Base-by-base conservation (phyloP, 2,329 filamentous ascomycete species). In the Tolypocladium ophioglossoides region DNA sequence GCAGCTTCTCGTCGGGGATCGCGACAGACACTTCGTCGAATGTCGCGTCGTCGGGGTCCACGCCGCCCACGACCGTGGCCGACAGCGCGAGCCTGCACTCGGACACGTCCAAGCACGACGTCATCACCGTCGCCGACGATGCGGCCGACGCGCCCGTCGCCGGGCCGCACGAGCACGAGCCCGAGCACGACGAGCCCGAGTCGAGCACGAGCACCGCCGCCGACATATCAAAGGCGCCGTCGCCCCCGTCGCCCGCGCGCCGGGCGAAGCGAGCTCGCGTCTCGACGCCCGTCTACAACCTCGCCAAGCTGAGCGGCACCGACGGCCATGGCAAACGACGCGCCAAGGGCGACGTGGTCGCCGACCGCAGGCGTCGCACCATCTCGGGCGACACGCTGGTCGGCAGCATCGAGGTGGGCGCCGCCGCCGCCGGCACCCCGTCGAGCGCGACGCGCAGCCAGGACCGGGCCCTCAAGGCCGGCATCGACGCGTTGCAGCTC, bases 61-160 rank as follows among this genome's bases (percentile, higher is more conserved):
- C 85, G 55, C 84, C 85, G 49, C 82, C 83, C 27, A 87, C 84
- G 50, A 87, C 82, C 60, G 72, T 84, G 60, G 80, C 78, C 63
- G 84, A 87, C 66, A 77, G 74, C 61, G 76, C 74, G 56, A 86
- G 83, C 69, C 72, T 83, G 54, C 73, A 75, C 53, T 79, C 78
- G 41, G 69, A 71, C 52, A 58, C 66, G 37, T 66, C 69, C 37
- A 73, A 72, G 57, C 67, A 69, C 60, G 71, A 72, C 58, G 66
- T 68, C 51, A 65, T 68, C 56, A 63, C 64, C 57, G 64, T 72
- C 40, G 60, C 61, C 53, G 56, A 64, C 55, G 61, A 65, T 51
- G 55, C 58, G 27, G 58, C 62, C 32, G 38, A 56, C 49, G 58
- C 66, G 52, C 54, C 58, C 27, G 52, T 57, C 39, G 54, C 47